Conservation (phyloP, 345 rosid species). For the Laguncularia racemosa region DNA sequence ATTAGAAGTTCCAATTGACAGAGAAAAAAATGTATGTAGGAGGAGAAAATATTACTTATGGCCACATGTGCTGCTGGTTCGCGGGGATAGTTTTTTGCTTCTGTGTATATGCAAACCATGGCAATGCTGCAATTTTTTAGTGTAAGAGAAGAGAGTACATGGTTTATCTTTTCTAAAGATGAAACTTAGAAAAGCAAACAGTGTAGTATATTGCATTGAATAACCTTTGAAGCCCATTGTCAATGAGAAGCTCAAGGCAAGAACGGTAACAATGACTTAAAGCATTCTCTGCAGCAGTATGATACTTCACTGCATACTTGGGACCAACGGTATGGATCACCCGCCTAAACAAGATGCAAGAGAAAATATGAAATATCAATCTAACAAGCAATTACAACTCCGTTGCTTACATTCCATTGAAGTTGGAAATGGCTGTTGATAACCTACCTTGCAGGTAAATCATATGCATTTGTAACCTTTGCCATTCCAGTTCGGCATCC, state of each 20-base stretch:
- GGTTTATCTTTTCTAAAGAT: conserved; percentile 6
- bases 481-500: conserved; percentile 99
- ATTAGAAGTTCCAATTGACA: background rate
- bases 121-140: conserved; percentile 61
- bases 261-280: conserved; percentile 95
- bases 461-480: conserved; percentile 93
- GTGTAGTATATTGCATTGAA: conserved; percentile 6
- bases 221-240: conserved; percentile 81
- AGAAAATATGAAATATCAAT: conserved; percentile 4
- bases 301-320: conserved; percentile 96
- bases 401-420: background rate
- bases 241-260: conserved; percentile 92
- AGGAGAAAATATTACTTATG: conserved; percentile 63
- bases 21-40: background rate
- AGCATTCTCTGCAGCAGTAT: conserved; percentile 98
- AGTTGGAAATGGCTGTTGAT: too few species aligned
- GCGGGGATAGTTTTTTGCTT: conserved; percentile 92
- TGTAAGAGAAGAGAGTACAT: conserved; percentile 22
- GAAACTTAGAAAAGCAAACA: conserved; percentile 7
- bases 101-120: conserved; percentile 93
- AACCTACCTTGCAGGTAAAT: conserved; percentile 90
- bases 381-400: conserved; percentile 3
- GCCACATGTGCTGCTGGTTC: conserved; percentile 99
- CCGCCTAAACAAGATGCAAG: conserved; percentile 36
- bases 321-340: conserved; percentile 98